Conservation (phyloP, 768 basidiomycete species). For the Trametes cinnabarina region DNA sequence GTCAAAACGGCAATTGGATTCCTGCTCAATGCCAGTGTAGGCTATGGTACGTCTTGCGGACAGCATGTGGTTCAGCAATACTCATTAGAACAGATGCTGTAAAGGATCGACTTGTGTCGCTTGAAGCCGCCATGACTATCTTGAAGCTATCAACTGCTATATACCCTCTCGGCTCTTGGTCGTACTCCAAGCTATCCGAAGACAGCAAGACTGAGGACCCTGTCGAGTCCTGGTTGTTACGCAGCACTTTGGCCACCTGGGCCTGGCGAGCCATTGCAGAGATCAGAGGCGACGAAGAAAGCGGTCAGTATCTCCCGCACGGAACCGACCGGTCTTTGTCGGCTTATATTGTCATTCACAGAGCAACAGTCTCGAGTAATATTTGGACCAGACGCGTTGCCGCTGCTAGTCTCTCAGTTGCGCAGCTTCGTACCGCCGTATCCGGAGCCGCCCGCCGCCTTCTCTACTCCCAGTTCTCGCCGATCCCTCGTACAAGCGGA, state of each 20-base stretch:
- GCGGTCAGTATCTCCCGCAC: slow-evolving; percentile 38
- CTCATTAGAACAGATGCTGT: slow-evolving; percentile 55
- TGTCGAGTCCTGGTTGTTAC: slow-evolving; percentile 63
- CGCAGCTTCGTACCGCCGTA: slow-evolving; percentile 60
- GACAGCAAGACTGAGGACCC: slow-evolving; percentile 21
- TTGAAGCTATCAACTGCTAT: slow-evolving; percentile 64
- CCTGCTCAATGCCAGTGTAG: slow-evolving; percentile 73
- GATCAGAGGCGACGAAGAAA: slow-evolving; percentile 56
- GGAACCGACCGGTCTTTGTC: neutral
- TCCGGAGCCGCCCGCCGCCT: slow-evolving; percentile 37
- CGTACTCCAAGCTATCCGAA: neutral
- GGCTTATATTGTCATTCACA: neutral
- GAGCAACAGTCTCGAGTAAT: slow-evolving; percentile 47
- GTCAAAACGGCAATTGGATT: slow-evolving; percentile 78
- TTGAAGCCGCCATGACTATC: slow-evolving; percentile 67
- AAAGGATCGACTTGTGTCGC: slow-evolving; percentile 61
- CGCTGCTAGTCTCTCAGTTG: slow-evolving; percentile 58
- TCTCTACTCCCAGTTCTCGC: slow-evolving; percentile 41
- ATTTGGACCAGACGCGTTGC: slow-evolving; percentile 61
- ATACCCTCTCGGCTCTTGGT: slow-evolving; percentile 75
- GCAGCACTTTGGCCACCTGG: slow-evolving; percentile 69
- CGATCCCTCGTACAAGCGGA: slow-evolving; percentile 56
- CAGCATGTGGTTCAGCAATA: neutral
- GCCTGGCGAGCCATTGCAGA: slow-evolving; percentile 74
- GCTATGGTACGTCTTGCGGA: slow-evolving; percentile 54